A percentile compares a stretch with the other conserved stretches of the same genome.
Evolutionary conservation across 257 asterid genomes (phyloP).

Genomic region (Solanum rostratum): DNA sequence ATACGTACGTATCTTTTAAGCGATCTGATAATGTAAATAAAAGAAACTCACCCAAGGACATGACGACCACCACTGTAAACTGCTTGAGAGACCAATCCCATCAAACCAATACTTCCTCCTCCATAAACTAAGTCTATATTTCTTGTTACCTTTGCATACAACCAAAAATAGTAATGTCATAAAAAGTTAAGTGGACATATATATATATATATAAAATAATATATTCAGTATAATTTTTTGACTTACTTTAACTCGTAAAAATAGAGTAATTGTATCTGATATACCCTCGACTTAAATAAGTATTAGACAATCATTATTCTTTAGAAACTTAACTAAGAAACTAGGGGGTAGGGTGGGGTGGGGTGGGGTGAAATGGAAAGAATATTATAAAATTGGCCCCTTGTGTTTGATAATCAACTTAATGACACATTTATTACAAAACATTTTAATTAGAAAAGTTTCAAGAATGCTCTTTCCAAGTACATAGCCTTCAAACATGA

Average conservation of each 20-base stretch:
- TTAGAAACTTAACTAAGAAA: neutral
- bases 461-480: neutral
- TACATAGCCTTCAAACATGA: neutral
- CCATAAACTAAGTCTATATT: conserved; percentile 30
- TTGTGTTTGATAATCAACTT: neutral
- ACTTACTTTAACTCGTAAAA: neutral
- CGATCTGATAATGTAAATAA: neutral
- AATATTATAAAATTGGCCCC: neutral
- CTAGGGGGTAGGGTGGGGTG: neutral
- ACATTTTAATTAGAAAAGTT: neutral
- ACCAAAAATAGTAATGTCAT: neutral
- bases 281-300: neutral
- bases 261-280: neutral
- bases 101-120: conserved; percentile 34
- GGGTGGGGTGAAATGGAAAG: neutral
- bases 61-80: conserved; percentile 27
- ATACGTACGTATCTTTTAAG: neutral
- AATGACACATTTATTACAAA: neutral
- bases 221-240: neutral
- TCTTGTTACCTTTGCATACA: conserved; percentile 17
- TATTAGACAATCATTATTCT: neutral
- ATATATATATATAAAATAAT: no score
- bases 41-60: conserved; percentile 25
- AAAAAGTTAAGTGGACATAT: neutral
- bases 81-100: conserved; percentile 33